Evolutionary conservation across 1,284 basidiomycete genomes (phyloP).

Genomic region (Ceratobasidium sp.): DNA sequence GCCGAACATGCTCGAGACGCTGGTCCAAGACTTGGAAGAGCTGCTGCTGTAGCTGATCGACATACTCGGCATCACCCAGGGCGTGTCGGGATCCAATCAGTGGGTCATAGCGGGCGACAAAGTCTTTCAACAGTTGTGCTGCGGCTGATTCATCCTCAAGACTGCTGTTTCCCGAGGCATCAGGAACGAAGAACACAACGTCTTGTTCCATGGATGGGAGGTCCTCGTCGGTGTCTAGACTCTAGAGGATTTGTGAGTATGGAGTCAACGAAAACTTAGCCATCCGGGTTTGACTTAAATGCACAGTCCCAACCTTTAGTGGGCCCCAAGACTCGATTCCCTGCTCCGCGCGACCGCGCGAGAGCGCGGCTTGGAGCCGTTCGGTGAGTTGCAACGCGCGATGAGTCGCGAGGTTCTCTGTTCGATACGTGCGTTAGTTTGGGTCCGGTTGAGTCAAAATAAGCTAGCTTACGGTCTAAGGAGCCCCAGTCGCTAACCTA

Average conservation of each 20-base stretch:
- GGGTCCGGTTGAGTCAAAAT: background rate
- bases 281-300: background rate
- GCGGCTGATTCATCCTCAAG: background rate
- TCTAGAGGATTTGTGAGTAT: background rate
- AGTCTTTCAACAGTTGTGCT: background rate
- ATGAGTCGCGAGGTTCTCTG: constrained; percentile 48
- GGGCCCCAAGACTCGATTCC: background rate
- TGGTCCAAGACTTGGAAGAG: constrained; percentile 16
- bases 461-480: constrained; percentile 47
- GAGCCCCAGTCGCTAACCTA: constrained; percentile 46
- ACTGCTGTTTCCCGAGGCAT: background rate
- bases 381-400: constrained; percentile 33
- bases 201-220: background rate
- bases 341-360: constrained; percentile 1
- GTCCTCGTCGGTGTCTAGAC: constrained; percentile 39
- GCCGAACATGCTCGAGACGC: constrained; percentile 39
- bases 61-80: constrained; percentile 7
- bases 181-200: constrained; percentile 22
- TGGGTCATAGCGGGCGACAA: background rate
- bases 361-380: background rate
- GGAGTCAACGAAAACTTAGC: background rate
- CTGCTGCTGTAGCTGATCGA: constrained; percentile 5
- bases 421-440: background rate
- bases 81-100: constrained; percentile 10
- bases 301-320: constrained; percentile 1